Evolutionary conservation across 2,329 filamentous ascomycete genomes (phyloP), one percentile per base, ranked within the genome.

Genomic region (Acephala macrosclerotiorum): DNA sequence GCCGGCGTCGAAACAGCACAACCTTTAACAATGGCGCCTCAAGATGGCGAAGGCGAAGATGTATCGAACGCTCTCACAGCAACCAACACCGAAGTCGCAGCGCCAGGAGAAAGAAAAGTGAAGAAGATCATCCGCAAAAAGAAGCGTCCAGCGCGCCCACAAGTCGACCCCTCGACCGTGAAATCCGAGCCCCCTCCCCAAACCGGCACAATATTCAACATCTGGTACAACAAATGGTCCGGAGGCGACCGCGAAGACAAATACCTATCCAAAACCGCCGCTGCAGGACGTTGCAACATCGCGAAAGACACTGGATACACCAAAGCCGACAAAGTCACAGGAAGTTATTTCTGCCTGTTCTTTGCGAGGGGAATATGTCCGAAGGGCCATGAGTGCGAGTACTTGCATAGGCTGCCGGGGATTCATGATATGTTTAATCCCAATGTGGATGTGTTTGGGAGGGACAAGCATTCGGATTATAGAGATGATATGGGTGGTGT

Each of bases 161-260:
- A 99, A 81, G 90, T 97, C 74, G 96, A 99, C 75, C 89, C 94
- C 1, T 89, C 91, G 47, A 90, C 90, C 51, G 87, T 97, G 80
- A 92, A 91, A 73, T 90, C 90, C 38, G 93, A 97, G 73, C 91
- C 92, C 3, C 93, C 94, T 18, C 92, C 93, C 1, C 94, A 98
- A 75, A 98, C 95, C 0, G 96, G 96, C 61, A 97, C 93, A 0
- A 93, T 94, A 65, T 99, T 96, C 85, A 99, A 99, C 80, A 96
- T 97, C 75, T 97, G 94, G 95, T 97, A 97, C 81, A 97, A 97
- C 82, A 98, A 97, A 80, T 98, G 95, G 94, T 91, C 90, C 0
- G 96, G 96, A 71, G 96, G 96, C 75, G 96, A 99, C 79, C 88
- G 94, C 67, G 95, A 98, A 76, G 94, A 96, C 82, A 93, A 94